Percentiles rank a stretch among this genome's conserved stretches.
These are phyloP conservation scores for Helenozyma baotianmanensis DNA, from an alignment of 805 yeast species.

Conservation along the genomic window DNA sequence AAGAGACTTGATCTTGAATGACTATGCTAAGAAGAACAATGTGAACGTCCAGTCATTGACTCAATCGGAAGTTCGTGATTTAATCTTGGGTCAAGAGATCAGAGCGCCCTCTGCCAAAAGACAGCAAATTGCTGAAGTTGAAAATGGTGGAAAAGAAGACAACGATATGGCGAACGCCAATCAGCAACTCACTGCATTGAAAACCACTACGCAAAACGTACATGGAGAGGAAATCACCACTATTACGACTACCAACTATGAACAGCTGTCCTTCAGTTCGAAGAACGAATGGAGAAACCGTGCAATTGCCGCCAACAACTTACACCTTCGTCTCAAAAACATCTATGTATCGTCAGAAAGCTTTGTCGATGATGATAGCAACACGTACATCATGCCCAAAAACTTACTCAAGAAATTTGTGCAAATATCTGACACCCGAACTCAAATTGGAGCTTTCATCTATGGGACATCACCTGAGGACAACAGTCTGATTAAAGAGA, in stretches of 20 bases:
- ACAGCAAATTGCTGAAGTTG: slow-evolving; percentile 78
- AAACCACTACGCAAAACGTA: slow-evolving; percentile 79
- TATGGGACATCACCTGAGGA: slow-evolving; percentile 79
- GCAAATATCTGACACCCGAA: slow-evolving; percentile 72
- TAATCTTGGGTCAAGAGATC: slow-evolving; percentile 91
- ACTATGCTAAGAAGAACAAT: slow-evolving; percentile 79
- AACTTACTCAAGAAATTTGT: slow-evolving; percentile 74
- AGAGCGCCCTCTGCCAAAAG: slow-evolving; percentile 84
- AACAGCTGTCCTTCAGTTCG: slow-evolving; percentile 76
- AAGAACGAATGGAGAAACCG: slow-evolving; percentile 87
- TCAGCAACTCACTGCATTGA: slow-evolving; percentile 64
- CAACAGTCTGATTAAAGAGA: slow-evolving; percentile 70
- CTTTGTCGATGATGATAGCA: slow-evolving; percentile 39
- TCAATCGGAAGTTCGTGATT: slow-evolving; percentile 88
- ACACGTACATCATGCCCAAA: slow-evolving; percentile 77
- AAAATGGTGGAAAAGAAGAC: slow-evolving; percentile 37
- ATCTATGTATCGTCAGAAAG: slow-evolving; percentile 70
- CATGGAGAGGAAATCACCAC: slow-evolving; percentile 96
- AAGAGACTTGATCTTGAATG: slow-evolving; percentile 80
- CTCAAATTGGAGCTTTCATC: slow-evolving; percentile 76
- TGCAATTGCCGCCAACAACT: slow-evolving; percentile 71
- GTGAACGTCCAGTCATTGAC: slow-evolving; percentile 85
- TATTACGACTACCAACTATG: slow-evolving; percentile 86
- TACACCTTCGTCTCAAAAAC: slow-evolving; percentile 67
- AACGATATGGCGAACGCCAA: slow-evolving; percentile 29